Evolutionary conservation across 106 monocot species (phyloP).

Genomic region (Dendrobium chrysotoxum): DNA sequence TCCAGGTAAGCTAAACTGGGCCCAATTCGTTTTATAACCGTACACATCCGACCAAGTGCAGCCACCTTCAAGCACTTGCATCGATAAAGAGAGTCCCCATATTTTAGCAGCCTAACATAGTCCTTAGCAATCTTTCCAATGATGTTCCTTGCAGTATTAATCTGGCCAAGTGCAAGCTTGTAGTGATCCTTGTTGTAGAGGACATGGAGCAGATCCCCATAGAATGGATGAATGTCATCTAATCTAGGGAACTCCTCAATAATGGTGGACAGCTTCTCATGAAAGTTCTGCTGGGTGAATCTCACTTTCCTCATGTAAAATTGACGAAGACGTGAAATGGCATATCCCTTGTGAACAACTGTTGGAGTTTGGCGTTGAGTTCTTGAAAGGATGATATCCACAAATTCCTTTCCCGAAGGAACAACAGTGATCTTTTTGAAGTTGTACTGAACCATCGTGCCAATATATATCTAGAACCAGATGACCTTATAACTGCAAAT

Average conservation of each 20-base stretch:
- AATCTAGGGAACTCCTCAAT: slow-evolving; percentile 88
- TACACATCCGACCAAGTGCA: slow-evolving; percentile 91
- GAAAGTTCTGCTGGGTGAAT: slow-evolving; percentile 85
- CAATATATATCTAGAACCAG: neutral
- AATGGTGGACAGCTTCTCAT: slow-evolving; percentile 83
- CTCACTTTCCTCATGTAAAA: slow-evolving; percentile 97
- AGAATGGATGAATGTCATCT: slow-evolving; percentile 92
- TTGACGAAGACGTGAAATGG: slow-evolving; percentile 76
- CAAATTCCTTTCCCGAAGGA: slow-evolving; percentile 76
- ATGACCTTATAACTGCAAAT: neutral
- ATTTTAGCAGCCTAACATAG: slow-evolving; percentile 87
- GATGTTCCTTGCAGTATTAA: slow-evolving; percentile 88
- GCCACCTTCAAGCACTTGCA: slow-evolving; percentile 96
- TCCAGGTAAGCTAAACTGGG: slow-evolving; percentile 94
- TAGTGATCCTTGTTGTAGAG: slow-evolving; percentile 98
- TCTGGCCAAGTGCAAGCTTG: slow-evolving; percentile 92
- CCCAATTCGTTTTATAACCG: slow-evolving; percentile 65
- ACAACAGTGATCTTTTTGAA: slow-evolving; percentile 96
- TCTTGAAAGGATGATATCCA: slow-evolving; percentile 91
- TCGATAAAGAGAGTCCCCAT: slow-evolving; percentile 88
- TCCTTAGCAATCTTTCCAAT: slow-evolving; percentile 82
- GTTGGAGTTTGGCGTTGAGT: slow-evolving; percentile 97
- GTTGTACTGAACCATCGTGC: slow-evolving; percentile 93
- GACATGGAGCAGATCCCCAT: slow-evolving; percentile 83
- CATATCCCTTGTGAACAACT: slow-evolving; percentile 96